phyloP scores from a whole-genome alignment of 352 stramenopile genomes.

The Globisporangium megalacanthum region DNA sequence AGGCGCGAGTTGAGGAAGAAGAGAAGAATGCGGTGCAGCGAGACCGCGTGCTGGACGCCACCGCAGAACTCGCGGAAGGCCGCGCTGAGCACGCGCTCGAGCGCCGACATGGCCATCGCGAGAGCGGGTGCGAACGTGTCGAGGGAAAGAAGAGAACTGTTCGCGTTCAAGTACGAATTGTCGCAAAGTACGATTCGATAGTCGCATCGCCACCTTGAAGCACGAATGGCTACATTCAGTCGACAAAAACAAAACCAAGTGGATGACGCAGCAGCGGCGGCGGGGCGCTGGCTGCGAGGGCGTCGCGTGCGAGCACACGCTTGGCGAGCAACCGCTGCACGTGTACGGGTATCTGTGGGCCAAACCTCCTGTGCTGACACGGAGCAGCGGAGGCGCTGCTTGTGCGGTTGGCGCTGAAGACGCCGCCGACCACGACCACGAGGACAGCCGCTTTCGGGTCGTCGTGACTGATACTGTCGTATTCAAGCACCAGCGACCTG shows the following conservation, averaged over 20 bases:
- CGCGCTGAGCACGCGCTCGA: slow-evolving; percentile 48
- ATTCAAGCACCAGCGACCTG: slow-evolving; percentile 62
- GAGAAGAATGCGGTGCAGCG: slow-evolving; percentile 78
- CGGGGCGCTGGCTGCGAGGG: slow-evolving; percentile 50
- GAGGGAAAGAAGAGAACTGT: background rate
- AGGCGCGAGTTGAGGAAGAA: slow-evolving; percentile 84
- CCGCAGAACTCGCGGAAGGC: slow-evolving; percentile 81
- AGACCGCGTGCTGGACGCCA: slow-evolving; percentile 82
- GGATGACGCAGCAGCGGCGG: slow-evolving; percentile 11
- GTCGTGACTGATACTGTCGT: slow-evolving; percentile 63
- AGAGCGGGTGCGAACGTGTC: background rate
- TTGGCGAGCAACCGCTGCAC: slow-evolving; percentile 56
- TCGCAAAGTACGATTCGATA: background rate
- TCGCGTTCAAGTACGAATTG: background rate
- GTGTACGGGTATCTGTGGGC: slow-evolving; percentile 58
- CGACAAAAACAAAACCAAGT: background rate
- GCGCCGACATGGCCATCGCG: slow-evolving; percentile 12
- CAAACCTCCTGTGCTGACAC: slow-evolving; percentile 18
- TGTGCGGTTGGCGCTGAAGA: background rate
- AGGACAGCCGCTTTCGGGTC: slow-evolving; percentile 27
- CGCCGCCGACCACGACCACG: background rate
- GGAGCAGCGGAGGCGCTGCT: too few relatives aligned
- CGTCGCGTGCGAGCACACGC: slow-evolving; percentile 57
- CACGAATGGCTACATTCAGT: background rate
- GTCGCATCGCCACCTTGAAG: background rate